phyloP scores from a whole-genome alignment of 495 filamentous ascomycete genomes.

The Lophiostoma macrostomum region DNA sequence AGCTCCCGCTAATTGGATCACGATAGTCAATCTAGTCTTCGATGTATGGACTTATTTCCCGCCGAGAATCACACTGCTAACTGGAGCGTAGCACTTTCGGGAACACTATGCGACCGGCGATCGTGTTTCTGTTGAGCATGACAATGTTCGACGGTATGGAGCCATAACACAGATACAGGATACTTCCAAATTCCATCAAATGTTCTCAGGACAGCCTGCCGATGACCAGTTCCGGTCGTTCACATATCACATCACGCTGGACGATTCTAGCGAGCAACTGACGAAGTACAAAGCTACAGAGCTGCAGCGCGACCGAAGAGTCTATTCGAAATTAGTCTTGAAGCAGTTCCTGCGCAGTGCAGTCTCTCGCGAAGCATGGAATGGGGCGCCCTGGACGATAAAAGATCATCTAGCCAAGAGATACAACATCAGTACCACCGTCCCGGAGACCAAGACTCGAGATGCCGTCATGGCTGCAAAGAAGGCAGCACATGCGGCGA shows the following conservation, averaged over 20 bases:
- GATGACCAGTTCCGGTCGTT: slow-evolving; percentile 21
- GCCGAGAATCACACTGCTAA: slow-evolving; percentile 2
- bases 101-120: slow-evolving; percentile 93
- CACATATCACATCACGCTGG: slow-evolving; percentile 22
- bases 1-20: slow-evolving; percentile 24
- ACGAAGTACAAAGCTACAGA: slow-evolving; percentile 23
- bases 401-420: slow-evolving; percentile 79
- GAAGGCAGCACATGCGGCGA: slow-evolving; percentile 19
- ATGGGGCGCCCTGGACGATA: slow-evolving; percentile 91
- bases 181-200: slow-evolving; percentile 17
- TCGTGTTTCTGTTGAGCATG: slow-evolving; percentile 67
- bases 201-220: slow-evolving; percentile 5
- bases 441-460: slow-evolving; percentile 51
- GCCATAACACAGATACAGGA: slow-evolving; percentile 62
- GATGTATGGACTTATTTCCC: slow-evolving; percentile 49
- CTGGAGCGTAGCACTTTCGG: slow-evolving; percentile 75
- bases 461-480: slow-evolving; percentile 41
- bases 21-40: slow-evolving; percentile 62
- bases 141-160: slow-evolving; percentile 70
- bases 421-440: slow-evolving; percentile 78
- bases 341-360: slow-evolving; percentile 94
- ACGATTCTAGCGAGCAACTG: slow-evolving; percentile 16
- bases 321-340: slow-evolving; percentile 93
- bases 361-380: slow-evolving; percentile 86
- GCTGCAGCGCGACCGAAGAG: slow-evolving; percentile 79